Percentiles rank a stretch among this genome's conserved stretches.
Evolutionary conservation across 495 filamentous ascomycete genomes (phyloP).

Genomic region (Coniosporium apollinis): DNA sequence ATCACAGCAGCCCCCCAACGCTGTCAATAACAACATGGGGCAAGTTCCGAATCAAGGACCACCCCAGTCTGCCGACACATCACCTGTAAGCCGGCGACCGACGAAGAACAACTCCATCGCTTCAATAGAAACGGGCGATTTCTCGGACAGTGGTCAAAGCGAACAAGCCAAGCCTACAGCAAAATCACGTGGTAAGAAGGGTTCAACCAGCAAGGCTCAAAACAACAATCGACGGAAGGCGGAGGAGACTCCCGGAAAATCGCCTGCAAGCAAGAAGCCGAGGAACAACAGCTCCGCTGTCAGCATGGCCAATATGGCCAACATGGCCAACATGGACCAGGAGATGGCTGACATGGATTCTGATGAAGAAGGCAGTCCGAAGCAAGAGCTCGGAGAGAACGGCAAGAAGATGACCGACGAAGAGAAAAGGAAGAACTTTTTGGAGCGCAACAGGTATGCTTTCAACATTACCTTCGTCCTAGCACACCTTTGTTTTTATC

Average conservation of each 20-base stretch:
- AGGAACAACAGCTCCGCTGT: slow-evolving; percentile 40
- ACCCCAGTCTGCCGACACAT: slow-evolving; percentile 17
- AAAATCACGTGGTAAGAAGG: slow-evolving; percentile 55
- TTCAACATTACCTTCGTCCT: no score
- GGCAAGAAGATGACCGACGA: slow-evolving; percentile 95
- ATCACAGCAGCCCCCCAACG: slow-evolving; percentile 32
- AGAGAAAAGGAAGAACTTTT: slow-evolving; percentile 95
- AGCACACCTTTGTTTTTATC: background rate
- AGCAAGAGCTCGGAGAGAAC: slow-evolving; percentile 29
- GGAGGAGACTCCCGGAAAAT: slow-evolving; percentile 53
- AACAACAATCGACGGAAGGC: slow-evolving; percentile 60
- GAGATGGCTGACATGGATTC: slow-evolving; percentile 8
- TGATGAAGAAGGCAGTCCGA: slow-evolving; percentile 33
- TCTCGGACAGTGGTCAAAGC: slow-evolving; percentile 50
- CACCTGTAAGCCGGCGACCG: slow-evolving; percentile 15
- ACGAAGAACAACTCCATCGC: slow-evolving; percentile 26
- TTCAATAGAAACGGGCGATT: slow-evolving; percentile 46
- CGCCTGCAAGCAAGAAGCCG: slow-evolving; percentile 48
- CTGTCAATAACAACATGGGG: slow-evolving; percentile 12
- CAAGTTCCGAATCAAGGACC: slow-evolving; percentile 7
- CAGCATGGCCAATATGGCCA: slow-evolving; percentile 23
- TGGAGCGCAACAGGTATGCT: slow-evolving; percentile 91
- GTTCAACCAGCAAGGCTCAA: slow-evolving; percentile 28
- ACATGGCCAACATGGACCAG: slow-evolving; percentile 13
- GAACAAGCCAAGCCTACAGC: slow-evolving; percentile 48